phyloP scores from a whole-genome alignment of 1,284 basidiomycete species.

The Fistulina hepatica region DNA sequence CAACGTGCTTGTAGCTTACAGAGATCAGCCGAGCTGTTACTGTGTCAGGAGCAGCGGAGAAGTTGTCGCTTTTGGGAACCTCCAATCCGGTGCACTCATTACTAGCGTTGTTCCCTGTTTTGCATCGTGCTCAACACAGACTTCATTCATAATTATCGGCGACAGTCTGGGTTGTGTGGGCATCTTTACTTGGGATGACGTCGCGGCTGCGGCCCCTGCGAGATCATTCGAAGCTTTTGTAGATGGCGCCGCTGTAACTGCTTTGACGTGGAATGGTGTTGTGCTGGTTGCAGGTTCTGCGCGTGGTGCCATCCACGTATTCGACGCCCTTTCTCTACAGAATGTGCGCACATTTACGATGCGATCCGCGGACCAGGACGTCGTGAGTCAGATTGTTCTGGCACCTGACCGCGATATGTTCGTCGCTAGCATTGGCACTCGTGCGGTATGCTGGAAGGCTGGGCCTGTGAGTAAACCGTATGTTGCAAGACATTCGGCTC shows the following conservation, averaged over 20 bases:
- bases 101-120: conserved; percentile 38
- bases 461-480: conserved; percentile 31
- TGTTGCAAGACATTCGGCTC: conserved; percentile 24
- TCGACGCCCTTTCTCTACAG: conserved; percentile 56
- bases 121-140: conserved; percentile 24
- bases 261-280: conserved; percentile 48
- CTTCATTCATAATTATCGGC: conserved; percentile 45
- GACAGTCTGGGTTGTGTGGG: conserved; percentile 48
- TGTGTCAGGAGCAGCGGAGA: conserved; percentile 32
- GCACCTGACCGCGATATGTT: conserved; percentile 47
- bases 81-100: conserved; percentile 32
- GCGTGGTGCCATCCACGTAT: conserved; percentile 51
- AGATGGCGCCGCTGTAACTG: conserved; percentile 45
- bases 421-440: conserved; percentile 51
- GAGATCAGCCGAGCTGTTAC: conserved; percentile 36
- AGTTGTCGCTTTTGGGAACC: conserved; percentile 39
- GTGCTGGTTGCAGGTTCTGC: conserved; percentile 55
- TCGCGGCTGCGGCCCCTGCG: conserved; percentile 8
- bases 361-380: conserved; percentile 28
- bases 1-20: conserved; percentile 35
- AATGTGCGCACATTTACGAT: conserved; percentile 43
- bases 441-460: conserved; percentile 61
- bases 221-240: conserved; percentile 43
- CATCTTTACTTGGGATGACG: conserved; percentile 43
- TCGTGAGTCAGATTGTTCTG: conserved; percentile 53